phyloP scores from a whole-genome alignment of 2,329 filamentous ascomycete species.

The Camillea tinctor region DNA sequence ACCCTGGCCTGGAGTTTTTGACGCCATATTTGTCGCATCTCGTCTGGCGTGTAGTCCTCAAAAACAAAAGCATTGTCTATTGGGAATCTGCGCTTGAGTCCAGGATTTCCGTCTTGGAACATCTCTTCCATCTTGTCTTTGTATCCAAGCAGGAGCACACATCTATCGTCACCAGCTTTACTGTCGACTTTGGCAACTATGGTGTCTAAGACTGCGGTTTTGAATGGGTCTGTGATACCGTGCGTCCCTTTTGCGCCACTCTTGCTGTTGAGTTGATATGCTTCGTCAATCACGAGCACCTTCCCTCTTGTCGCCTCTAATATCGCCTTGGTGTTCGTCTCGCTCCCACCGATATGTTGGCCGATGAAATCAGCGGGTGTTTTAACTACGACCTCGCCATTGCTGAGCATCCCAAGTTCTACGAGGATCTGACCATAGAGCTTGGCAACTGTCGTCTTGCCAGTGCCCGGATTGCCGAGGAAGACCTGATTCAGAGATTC shows the following conservation, averaged over 20 bases:
- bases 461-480: slow-evolving; percentile 8
- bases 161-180: slow-evolving; percentile 59
- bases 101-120: slow-evolving; percentile 61
- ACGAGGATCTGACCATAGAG: slow-evolving; percentile 10
- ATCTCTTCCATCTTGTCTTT: slow-evolving; percentile 58
- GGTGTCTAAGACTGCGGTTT: slow-evolving; percentile 50
- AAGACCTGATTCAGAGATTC: slow-evolving; percentile 8
- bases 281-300: slow-evolving; percentile 39
- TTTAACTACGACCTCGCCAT: slow-evolving; percentile 8
- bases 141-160: slow-evolving; percentile 62
- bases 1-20: slow-evolving; percentile 51
- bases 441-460: slow-evolving; percentile 8
- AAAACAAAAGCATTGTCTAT: slow-evolving; percentile 56
- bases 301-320: slow-evolving; percentile 9
- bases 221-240: slow-evolving; percentile 14
- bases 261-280: slow-evolving; percentile 47
- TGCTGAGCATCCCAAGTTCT: slow-evolving; percentile 9
- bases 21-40: slow-evolving; percentile 52
- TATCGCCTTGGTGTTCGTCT: slow-evolving; percentile 3
- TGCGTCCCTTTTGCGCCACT: slow-evolving; percentile 25
- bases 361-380: slow-evolving; percentile 6
- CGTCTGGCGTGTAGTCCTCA: slow-evolving; percentile 53
- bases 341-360: slow-evolving; percentile 2
- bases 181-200: slow-evolving; percentile 62
- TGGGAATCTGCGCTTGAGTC: slow-evolving; percentile 56